Evolutionary conservation across 495 filamentous ascomycete genomes (phyloP), one percentile per base, ranked within the genome.

Genomic region (Aspergillus sparsus): DNA sequence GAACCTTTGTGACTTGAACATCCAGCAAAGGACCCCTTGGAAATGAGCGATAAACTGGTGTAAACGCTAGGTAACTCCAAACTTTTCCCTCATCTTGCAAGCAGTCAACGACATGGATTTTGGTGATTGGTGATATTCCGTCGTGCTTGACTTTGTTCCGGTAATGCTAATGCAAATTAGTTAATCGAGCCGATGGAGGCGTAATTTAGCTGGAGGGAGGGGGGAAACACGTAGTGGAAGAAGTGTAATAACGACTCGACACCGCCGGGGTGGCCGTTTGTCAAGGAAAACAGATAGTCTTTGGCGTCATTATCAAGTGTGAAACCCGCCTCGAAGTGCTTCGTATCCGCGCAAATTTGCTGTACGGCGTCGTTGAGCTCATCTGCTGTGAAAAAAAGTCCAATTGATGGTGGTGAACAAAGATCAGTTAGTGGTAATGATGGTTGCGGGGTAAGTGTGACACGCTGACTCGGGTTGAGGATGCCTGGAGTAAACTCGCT

Each of bases 181-280:
- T 44, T 46, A 7, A 34, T 57, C 16, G 46, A 50, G 33, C 33
- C 39, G 15, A 18, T 46, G 42, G 42, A 16, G 11, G 42, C 42
- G 42, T 15, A 46, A 46, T 46, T 46, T 46, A 46, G 42, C 42
- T 46, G 8, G 15, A 46, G 42, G 12, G 42, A 46, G 42, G 42
- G 42, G 15, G 21, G 42, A 46, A 18, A 46, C 42, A 49, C 12
- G 32, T 8, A 13, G 18, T 56, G 16, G n/a, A 54, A 42, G 47
- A 27, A 41, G 37, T 51, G 12, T 16, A 13, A 37, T 21, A 18
- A 56, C 44, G 60, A 53, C 6, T 42, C 50, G 16, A 66, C 64
- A 32, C 61, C 64, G 15, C 64, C 61, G n/a, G 64, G 64, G 54
- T 66, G 64, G 2, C 64, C 64, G 37, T 66, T 66, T 49, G 64